Evolutionary conservation across 2,329 filamentous ascomycete genomes (phyloP), one percentile per base, ranked within the genome.

Genomic region (Diplodia intermedia): DNA sequence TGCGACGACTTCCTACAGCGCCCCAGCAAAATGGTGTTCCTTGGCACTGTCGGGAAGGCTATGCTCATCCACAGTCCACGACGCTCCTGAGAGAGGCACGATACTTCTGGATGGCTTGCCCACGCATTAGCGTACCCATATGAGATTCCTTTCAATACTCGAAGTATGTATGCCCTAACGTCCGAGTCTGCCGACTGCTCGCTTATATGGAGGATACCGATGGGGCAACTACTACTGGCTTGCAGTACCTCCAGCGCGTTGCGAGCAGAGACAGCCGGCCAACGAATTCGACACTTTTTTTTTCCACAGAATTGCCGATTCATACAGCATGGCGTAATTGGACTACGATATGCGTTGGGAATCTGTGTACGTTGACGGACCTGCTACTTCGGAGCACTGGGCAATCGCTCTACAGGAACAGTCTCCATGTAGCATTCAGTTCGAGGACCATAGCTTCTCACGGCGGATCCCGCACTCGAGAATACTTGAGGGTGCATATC

Each of bases 1-100:
- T 82, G 82, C 68, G 66, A 73, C 33, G 73, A 81, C 61, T 71
- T 81, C 66, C 72, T 81, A 3, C 70, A 71, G 0, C 81, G 76
- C 67, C 73, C 80, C 14, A 76, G 79, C 1, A 11, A 12, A 73
- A 71, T 4, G 72, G 74, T 2, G 71, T 74, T 4, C 71, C 74
- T 40, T 79, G 74, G 68, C 71, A 78, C 62, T 60, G 66, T 2
- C n/a, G 8, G 26, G 74, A 72, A 47, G 73, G 73, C 0, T 76
- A 78, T 65, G 74, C 81, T 67, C 71, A 76, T 54, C 69, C 66
- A 0, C 69, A 74, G 26, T 81, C 80, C 67, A 23, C 63, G 3
- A 3, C 70, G 81, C 0, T 68, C 78, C 0, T 71, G 69, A 9
- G 74, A 79, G 61, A 79, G 61, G 78, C 78, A 2, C 71, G 70